phyloP scores from a whole-genome alignment of 2,329 filamentous ascomycete species.

The Xylariaceae sp. region DNA sequence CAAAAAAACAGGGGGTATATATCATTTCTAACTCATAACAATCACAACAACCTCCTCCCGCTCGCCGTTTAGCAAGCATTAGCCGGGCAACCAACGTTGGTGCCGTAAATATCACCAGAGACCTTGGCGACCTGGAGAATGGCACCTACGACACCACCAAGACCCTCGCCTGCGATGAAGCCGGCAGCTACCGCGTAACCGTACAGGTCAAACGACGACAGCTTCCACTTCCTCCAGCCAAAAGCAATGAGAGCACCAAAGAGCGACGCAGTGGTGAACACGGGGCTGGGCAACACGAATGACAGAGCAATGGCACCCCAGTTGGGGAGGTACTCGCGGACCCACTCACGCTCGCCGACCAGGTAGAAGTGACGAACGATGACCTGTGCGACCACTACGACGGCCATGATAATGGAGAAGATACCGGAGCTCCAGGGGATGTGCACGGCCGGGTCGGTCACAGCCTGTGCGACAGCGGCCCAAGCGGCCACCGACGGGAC shows the following conservation, averaged over 20 bases:
- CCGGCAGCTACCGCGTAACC: constrained; percentile 56
- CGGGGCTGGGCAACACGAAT: constrained; percentile 52
- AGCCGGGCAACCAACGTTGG: constrained; percentile 31
- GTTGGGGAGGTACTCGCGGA: constrained; percentile 53
- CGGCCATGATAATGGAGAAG: constrained; percentile 51
- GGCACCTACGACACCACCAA: constrained; percentile 57
- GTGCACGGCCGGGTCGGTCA: constrained; percentile 51
- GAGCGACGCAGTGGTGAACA: constrained; percentile 54
- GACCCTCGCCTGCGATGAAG: constrained; percentile 58
- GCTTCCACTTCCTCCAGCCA: constrained; percentile 50
- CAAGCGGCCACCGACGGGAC: constrained; percentile 61
- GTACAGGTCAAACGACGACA: constrained; percentile 51
- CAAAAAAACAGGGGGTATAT: constrained; percentile 13
- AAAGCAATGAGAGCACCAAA: constrained; percentile 49
- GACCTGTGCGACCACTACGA: constrained; percentile 47
- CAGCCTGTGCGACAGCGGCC: constrained; percentile 59
- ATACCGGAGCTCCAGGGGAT: constrained; percentile 53
- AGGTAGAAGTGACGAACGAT: constrained; percentile 51
- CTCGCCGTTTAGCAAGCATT: constrained; percentile 22
- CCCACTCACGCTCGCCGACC: constrained; percentile 48
- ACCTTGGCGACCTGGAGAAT: constrained; percentile 32
- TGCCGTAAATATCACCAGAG: constrained; percentile 32
- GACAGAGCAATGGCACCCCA: constrained; percentile 57
- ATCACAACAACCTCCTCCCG: neutral
- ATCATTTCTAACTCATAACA: constrained; percentile 5